Base-by-base conservation (phyloP, 2,329 filamentous ascomycete genomes). In the Geosmithia putterillii region DNA sequence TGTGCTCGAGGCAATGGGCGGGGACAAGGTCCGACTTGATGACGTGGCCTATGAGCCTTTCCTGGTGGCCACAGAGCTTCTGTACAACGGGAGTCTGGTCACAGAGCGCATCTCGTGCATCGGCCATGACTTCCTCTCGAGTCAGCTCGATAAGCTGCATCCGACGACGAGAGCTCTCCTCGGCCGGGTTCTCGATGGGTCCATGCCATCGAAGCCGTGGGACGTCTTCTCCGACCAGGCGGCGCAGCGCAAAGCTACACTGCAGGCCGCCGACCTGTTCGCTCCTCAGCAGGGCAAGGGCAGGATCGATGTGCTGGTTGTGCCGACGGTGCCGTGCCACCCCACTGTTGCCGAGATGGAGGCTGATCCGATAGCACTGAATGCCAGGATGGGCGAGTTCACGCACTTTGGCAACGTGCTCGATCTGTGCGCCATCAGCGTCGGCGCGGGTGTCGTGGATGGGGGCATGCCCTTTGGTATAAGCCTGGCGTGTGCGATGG, bases 351-450 rank as follows among this genome's bases (percentile, higher is more conserved):
- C 63, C 22, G 66, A 73, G 46, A 66, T 77, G 49, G 58, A 65
- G 3, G 59, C 56, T 3, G 70, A 76, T 46, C 73, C 73, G 1
- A 63, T 78, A 36, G 55, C 50, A 28, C 61, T 67, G 50, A 78
- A 78, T 48, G 66, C 66, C 18, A 57, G 62, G 17, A 49, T 74
- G 18, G 70, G 71, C 17, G 64, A 61, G 47, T 76, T 73, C 47
- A 73, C 72, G 3, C 71, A 76, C 49, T 73, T 65, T 49, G 74
- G 60, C 3, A 78, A 79, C 47, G 68, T 78, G 19, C 55, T 78
- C 8, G 74, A 79, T 53, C 54, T 77, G 19, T 71, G 67, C 49
- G 70, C 62, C 3, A 51, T 70, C n/a, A 63, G 63, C 9, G 63
- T 75, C 25, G 67, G 67, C 2, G 70, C 70, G 1, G 65, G 68